Conservation (phyloP, 768 basidiomycete genomes). For the Podaxis sp. region DNA sequence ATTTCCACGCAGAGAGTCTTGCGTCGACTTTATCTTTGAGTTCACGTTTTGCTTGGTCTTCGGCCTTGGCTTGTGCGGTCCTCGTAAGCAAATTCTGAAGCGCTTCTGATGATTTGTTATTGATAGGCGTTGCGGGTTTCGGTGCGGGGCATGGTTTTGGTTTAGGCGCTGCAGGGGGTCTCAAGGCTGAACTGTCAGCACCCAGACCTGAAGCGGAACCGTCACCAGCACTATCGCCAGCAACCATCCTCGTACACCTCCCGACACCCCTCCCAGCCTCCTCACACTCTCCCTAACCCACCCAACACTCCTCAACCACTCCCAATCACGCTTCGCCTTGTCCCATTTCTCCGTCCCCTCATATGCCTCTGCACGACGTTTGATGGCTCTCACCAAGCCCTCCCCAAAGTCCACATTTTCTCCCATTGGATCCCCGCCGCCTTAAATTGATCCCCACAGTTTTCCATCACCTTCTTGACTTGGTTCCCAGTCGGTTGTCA, state of each 20-base stretch:
- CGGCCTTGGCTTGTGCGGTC: slow-evolving; percentile 63
- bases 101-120: slow-evolving; percentile 51
- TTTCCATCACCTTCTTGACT: slow-evolving; percentile 27
- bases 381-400: slow-evolving; percentile 76
- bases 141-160: slow-evolving; percentile 27
- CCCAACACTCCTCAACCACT: slow-evolving; percentile 54
- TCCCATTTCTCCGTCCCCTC: slow-evolving; percentile 91
- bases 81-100: slow-evolving; percentile 63
- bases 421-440: slow-evolving; percentile 31
- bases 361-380: slow-evolving; percentile 78
- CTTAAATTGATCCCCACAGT: slow-evolving; percentile 18
- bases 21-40: slow-evolving; percentile 84
- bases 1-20: slow-evolving; percentile 78
- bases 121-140: slow-evolving; percentile 19
- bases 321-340: slow-evolving; percentile 79
- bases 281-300: slow-evolving; percentile 53
- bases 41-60: slow-evolving; percentile 64
- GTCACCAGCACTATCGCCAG: slow-evolving; percentile 20
- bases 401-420: slow-evolving; percentile 68
- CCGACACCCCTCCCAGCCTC: slow-evolving; percentile 66
- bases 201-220: neutral
- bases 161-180: slow-evolving; percentile 21
- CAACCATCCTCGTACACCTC: slow-evolving; percentile 72
- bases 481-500: slow-evolving; percentile 16
- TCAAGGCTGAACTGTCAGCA: slow-evolving; percentile 2